Evolutionary conservation across 1,284 basidiomycete genomes (phyloP), one percentile per base, ranked within the genome.

Genomic region (Cystobasidium pallidum): DNA sequence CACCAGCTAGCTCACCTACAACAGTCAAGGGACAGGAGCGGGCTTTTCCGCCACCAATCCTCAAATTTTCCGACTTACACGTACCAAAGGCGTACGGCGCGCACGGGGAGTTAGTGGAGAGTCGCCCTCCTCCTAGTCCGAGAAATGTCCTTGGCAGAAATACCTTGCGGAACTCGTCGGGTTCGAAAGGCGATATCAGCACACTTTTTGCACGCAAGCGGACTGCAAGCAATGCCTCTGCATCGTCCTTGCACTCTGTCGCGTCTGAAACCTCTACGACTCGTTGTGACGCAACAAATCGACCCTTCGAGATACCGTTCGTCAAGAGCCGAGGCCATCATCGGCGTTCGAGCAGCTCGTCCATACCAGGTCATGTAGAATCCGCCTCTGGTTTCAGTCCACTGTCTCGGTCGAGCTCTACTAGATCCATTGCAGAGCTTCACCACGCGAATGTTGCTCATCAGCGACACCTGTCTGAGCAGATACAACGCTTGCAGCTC

Each of bases 391-490:
- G 19, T 10, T 11, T 64, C 15, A 54, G 43, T 34, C 30, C 63
- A 10, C 41, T 58, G 36, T 36, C 63, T 17, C 72, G 41, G 32
- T 51, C 64, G 19, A 57, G 51, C 41, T 57, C 52, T 17, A 30
- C 67, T 74, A 17, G 70, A 66, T 54, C 76, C 72, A 3, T 65
- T 15, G 43, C 65, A 13, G 39, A 59, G 3, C 26, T 55, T 2
- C 54, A 73, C n/a, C 74, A 51, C 19, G 49, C 55, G 58, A 66
- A 64, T n/a, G 32, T 59, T 66, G 2, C 66, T 51, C 79, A 75
- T 80, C 78, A 61, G 80, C 76, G 39, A 82, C 80, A 77, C 83
- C 81, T 70, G 81, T 80, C 70, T 71, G 76, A 76, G 62, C 80
- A 78, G 68, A 79, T 79, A 47, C 70, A 24, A 39, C 57, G 47